Evolutionary conservation across 495 filamentous ascomycete genomes (phyloP), one percentile per base, ranked within the genome.

Genomic region (Penicillium odoratum): DNA sequence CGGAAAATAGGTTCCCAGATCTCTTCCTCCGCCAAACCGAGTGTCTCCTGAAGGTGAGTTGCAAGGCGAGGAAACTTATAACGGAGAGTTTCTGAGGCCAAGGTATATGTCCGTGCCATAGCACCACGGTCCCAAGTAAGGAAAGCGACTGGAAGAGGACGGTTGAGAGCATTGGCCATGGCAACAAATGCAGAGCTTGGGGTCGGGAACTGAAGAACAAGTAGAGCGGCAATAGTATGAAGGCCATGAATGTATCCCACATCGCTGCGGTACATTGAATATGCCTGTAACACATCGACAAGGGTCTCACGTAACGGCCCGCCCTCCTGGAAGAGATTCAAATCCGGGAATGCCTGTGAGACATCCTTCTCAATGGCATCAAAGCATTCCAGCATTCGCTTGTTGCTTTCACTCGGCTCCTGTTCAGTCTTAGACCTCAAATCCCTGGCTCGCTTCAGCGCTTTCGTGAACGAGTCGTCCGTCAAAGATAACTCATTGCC

Each of bases 251-350:
- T 83, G 61, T 96, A 97, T 59, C 93, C 93, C 58, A 98, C 90
- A 70, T 98, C 94, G 59, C 85, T 88, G 57, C 94, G 85, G 73
- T 98, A 98, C 90, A 95, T 92, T 43, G 85, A 84, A 69, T 97
- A 97, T 6, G 94, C 94, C 59, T 87, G 83, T 49, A 97, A 77
- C 4, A 98, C 86, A 72, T 98, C 88, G 26, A 89, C 71, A 11
- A 98, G 77, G 33, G 81, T 83, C 36, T 85, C 77, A 59, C 94
- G 84, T n/a, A 96, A 73, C 3, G 92, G 92, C 1, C 82, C 89
- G 11, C 84, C 81, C 46, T 81, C 80, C 65, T 91, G 88, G 73
- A 97, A 97, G 58, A 97, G 89, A 56, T 86, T 86, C 59, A 97
- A 76, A 42, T 95, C 90, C 0, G 87, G 85, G 76, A 89, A 97